Evolutionary conservation across 116 monocot species (phyloP), one percentile per base, ranked within the genome.

Genomic region (Trichopus zeylanicus): DNA sequence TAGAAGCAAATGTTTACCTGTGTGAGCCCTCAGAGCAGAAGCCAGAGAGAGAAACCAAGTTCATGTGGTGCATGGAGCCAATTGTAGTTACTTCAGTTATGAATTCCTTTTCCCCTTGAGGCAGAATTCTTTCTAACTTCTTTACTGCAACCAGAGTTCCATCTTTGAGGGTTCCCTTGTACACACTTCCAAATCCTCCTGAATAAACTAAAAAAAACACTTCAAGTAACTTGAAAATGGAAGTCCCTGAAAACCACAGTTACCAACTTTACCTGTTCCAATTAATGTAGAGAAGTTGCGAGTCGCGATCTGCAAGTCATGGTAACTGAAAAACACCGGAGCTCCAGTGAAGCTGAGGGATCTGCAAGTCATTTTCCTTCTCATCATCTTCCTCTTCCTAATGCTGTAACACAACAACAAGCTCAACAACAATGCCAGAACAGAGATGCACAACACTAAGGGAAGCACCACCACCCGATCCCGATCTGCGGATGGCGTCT

Each of bases 1-100:
- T n/a, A 19, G 26, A 22, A 24, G 4, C 37, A 37, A 37, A 11
- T n/a, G 51, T 70, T 66, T 37, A 70, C 77, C 77, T 19, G 25
- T 78, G 72, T 3, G 71, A 63, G 30, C 67, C n/a, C 53, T 78
- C 77, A 10, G 77, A 78, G 63, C 77, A 78, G 57, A 71, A 78
- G 16, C 77, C 77, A 16, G 67, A 64, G 18, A 78, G 72, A n/a
- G n/a, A n/a, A 28, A 78, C 77, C 47, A 78, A 72, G 67, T 78
- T 78, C 77, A 78, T 68, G 63, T 78, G 78, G 37, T 73, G 73
- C 78, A 78, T 78, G 29, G 78, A 42, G 42, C 72, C 73, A 26
- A 78, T 78, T 48, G 73, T 78, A 8, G 57, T 68, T 2, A 73
- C 78, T 51, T 78, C 77, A 9, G 77, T 78, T 12, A 68, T 51